Conservation (phyloP, 139 green algal species). For the Chlamydomonas urium region DNA sequence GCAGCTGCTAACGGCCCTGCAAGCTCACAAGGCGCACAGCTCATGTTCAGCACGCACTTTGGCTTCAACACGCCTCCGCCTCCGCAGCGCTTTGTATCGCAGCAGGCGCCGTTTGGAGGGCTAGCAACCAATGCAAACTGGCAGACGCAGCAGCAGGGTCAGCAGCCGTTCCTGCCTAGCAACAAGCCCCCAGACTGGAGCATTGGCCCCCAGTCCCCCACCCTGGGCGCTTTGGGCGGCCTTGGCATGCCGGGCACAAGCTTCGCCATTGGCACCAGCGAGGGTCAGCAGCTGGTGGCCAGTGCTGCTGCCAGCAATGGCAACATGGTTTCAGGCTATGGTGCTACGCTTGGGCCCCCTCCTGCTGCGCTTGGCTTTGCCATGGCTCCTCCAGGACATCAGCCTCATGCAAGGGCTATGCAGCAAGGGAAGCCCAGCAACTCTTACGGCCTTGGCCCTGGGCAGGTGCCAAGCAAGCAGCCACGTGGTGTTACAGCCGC, state of each 20-base stretch:
- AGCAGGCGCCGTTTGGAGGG: neutral
- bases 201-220: constrained; percentile 14
- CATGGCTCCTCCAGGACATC: neutral
- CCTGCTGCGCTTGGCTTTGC: neutral
- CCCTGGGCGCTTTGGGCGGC: neutral
- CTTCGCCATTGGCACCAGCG: too few species aligned
- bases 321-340: too few species aligned
- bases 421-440: too few species aligned
- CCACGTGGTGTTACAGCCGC: neutral
- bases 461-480: neutral
- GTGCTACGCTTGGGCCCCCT: neutral
- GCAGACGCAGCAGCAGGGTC: constrained; percentile 16
- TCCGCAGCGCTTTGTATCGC: too few species aligned
- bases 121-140: too few species aligned
- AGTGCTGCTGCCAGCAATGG: too few species aligned
- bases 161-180: constrained; percentile 41
- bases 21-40: too few species aligned
- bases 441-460: neutral
- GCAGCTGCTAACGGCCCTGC: too few species aligned
- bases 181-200: constrained; percentile 51
- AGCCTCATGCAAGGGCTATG: neutral
- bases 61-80: too few species aligned
- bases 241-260: neutral
- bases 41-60: too few species aligned
- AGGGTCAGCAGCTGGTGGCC: too few species aligned